Conservation (phyloP, 768 basidiomycete species). For the Lactarius trivialis region DNA sequence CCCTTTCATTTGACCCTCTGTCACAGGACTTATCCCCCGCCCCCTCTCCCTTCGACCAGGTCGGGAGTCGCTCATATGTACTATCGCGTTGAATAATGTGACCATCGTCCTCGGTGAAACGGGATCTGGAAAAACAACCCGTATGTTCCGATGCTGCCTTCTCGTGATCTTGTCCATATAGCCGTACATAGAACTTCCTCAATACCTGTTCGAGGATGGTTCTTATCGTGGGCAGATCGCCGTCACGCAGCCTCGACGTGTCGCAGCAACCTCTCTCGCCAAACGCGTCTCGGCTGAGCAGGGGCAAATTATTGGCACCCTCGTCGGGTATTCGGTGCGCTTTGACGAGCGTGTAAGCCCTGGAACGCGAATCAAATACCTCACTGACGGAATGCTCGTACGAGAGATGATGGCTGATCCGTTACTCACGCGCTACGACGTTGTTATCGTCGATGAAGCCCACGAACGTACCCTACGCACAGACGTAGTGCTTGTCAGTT, state of each 20-base stretch:
- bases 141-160: conserved; percentile 43
- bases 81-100: conserved; percentile 72
- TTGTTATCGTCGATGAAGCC: conserved; percentile 92
- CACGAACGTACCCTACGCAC: conserved; percentile 95
- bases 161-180: background rate
- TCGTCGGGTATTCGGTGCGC: conserved; percentile 92
- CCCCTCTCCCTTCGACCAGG: conserved; percentile 37
- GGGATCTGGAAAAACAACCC: conserved; percentile 97
- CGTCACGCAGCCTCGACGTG: conserved; percentile 90
- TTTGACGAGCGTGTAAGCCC: conserved; percentile 78
- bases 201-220: conserved; percentile 85
- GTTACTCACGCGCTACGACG: conserved; percentile 72
- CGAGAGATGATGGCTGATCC: conserved; percentile 82
- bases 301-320: conserved; percentile 57
- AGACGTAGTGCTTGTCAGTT: conserved; percentile 84
- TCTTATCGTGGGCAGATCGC: conserved; percentile 72
- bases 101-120: conserved; percentile 93
- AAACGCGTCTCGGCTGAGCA: conserved; percentile 84
- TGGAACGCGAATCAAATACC: conserved; percentile 85
- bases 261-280: conserved; percentile 94
- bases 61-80: conserved; percentile 64
- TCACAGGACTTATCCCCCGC: background rate
- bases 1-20: background rate
- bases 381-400: conserved; percentile 97
- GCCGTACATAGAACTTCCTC: conserved; percentile 74